Conservation (phyloP, 2,329 filamentous ascomycete species). For the Penicillium paneum region DNA sequence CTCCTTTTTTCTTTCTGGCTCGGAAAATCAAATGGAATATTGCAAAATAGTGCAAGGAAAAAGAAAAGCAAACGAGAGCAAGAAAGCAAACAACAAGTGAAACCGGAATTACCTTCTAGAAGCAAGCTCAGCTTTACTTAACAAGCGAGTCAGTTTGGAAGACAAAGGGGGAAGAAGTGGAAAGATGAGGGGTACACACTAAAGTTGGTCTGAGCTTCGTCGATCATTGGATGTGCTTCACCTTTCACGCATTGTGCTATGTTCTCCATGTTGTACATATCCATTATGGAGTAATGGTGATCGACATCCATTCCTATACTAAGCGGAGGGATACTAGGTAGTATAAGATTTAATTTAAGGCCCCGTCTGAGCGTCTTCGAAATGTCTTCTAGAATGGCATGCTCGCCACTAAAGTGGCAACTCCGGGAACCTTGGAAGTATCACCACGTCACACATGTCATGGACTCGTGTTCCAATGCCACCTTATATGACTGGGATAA, state of each 20-base stretch:
- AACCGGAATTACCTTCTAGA: neutral
- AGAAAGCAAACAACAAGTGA: neutral
- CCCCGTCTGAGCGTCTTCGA: constrained; percentile 23
- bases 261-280: neutral
- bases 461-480: constrained; percentile 3
- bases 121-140: neutral
- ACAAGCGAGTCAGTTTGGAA: neutral
- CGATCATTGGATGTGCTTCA: neutral
- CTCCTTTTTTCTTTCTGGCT: neutral
- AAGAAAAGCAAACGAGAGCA: neutral
- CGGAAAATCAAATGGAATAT: neutral
- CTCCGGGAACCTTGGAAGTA: neutral
- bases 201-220: constrained; percentile 7
- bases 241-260: neutral
- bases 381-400: constrained; percentile 35
- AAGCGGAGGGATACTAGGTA: neutral
- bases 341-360: neutral
- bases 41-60: neutral
- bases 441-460: constrained; percentile 1
- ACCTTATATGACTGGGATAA: neutral
- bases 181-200: constrained; percentile 5
- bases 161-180: neutral
- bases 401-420: constrained; percentile 5
- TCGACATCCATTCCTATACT: neutral
- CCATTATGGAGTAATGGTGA: neutral